Conservation (phyloP, 371 early-diverging fungal genomes). For the Lichtheimia ornata region DNA sequence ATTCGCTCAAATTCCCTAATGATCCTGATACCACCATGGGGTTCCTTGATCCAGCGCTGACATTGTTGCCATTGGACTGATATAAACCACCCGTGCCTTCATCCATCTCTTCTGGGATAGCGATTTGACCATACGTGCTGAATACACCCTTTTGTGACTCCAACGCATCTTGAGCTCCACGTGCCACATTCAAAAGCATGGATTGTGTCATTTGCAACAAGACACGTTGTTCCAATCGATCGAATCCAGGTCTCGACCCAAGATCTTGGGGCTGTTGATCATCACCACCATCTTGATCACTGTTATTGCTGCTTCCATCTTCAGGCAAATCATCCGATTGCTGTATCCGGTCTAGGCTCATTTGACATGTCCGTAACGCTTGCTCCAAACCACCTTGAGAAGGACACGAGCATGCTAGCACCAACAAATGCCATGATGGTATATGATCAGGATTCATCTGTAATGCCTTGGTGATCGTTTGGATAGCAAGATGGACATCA, state of each 20-base stretch:
- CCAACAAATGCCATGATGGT: slow-evolving; percentile 87
- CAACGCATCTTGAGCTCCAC: slow-evolving; percentile 59
- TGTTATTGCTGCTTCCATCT: slow-evolving; percentile 30
- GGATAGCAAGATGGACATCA: slow-evolving; percentile 72
- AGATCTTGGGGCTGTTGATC: slow-evolving; percentile 3
- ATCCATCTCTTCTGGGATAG: slow-evolving; percentile 20
- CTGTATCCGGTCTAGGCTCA: slow-evolving; percentile 62
- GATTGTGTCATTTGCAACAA: slow-evolving; percentile 62
- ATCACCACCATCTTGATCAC: slow-evolving; percentile 25
- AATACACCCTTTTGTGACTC: slow-evolving; percentile 61
- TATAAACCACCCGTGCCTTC: slow-evolving; percentile 1
- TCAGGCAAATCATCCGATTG: slow-evolving; percentile 4
- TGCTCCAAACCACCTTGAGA: slow-evolving; percentile 36
- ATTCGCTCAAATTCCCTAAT: slow-evolving; percentile 31
- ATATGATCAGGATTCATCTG: slow-evolving; percentile 61
- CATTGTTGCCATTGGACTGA: slow-evolving; percentile 5
- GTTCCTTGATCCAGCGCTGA: background rate
- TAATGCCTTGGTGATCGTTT: slow-evolving; percentile 62
- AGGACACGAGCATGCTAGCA: slow-evolving; percentile 71
- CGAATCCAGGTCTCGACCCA: slow-evolving; percentile 17
- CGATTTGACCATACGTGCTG: slow-evolving; percentile 61
- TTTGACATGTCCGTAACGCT: slow-evolving; percentile 75
- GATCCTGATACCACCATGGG: slow-evolving; percentile 33
- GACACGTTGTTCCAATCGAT: slow-evolving; percentile 60
- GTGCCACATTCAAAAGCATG: slow-evolving; percentile 46